Evolutionary conservation across 2,329 filamentous ascomycete genomes (phyloP), one percentile per base, ranked within the genome.

Genomic region (Fusarium sp.): DNA sequence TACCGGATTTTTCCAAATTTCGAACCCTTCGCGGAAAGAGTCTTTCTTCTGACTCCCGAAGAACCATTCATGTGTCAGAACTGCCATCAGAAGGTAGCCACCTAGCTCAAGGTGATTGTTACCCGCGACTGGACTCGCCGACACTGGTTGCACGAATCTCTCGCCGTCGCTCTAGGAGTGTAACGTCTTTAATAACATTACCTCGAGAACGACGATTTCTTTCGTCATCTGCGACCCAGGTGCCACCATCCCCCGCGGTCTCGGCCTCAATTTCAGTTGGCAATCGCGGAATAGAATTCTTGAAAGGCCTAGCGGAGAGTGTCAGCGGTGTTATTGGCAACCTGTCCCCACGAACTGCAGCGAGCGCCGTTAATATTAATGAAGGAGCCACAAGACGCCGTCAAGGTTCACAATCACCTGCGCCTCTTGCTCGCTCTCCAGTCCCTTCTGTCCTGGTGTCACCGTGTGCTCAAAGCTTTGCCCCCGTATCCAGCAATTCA

Each of bases 1-100:
- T 49, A 36, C 51, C 58, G n/a, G 44, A 65, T 14, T 53, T 65
- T 9, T 76, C 76, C 5, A 71, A 72, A 37, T 75, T 72, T 49
- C 74, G 70, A 50, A 67, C 49, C 29, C 67, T 76, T 19, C 70
- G 74, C 6, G 75, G 74, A 27, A 76, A 75, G 45, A 76, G 73
- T 62, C 63, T 75, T 9, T 75, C 73, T 19, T 70, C 73, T 36
- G 35, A 51, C 8, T 67, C 62, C 9, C 57, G 52, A 15, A 63
- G 50, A 44, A 59, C 66, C 3, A 74, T 77, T 49, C 69, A 75
- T 29, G 67, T 75, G 32, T 75, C 43, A 17, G 49, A 60, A 11
- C 35, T 38, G 14, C 38, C 56, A 39, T 42, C 41, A 35, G 55
- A 68, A 23, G 48, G 41, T 46, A 52, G 39, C 17, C 55, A 62